Conservation (phyloP, 768 basidiomycete species). For the Lentinula lateritia region DNA sequence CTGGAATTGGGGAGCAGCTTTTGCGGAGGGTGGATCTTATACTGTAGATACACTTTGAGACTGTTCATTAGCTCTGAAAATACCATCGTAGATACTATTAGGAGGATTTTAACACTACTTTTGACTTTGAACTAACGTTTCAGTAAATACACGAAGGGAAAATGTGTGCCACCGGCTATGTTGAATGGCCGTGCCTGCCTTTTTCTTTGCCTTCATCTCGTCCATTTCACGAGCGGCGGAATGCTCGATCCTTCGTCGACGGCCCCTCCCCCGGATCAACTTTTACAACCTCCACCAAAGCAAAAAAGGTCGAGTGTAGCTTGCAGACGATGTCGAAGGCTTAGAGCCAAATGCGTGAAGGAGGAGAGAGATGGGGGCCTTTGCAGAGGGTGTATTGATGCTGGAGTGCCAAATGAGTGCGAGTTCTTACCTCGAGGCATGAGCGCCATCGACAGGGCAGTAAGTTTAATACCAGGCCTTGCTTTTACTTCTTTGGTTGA, state of each 20-base stretch:
- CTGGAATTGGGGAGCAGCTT: not conserved
- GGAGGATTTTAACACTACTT: no score
- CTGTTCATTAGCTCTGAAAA: no score
- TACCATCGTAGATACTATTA: no score
- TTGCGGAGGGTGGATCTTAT: not conserved
- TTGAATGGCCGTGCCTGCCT: not conserved
- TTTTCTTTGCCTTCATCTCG: not conserved
- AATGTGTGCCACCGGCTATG: not conserved
- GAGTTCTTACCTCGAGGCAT: slow-evolving; percentile 10
- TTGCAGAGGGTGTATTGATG: slow-evolving; percentile 7
- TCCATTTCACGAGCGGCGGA: not conserved
- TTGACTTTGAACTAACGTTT: no score
- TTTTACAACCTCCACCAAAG: slow-evolving; percentile 8
- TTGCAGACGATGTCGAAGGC: slow-evolving; percentile 9
- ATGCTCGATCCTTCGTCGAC: slow-evolving; percentile 10
- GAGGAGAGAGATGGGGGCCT: slow-evolving; percentile 8
- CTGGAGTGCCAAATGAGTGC: slow-evolving; percentile 11
- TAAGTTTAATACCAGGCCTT: slow-evolving; percentile 1
- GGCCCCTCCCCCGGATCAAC: slow-evolving; percentile 7
- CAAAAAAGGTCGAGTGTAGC: slow-evolving; percentile 11
- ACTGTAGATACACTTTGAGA: not conserved
- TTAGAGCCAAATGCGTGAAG: slow-evolving; percentile 11
- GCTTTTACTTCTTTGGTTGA: not conserved
- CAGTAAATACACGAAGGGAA: not conserved
- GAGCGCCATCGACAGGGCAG: slow-evolving; percentile 11